Evolutionary conservation across 805 yeast genomes (phyloP), one percentile per base, ranked within the genome.

Genomic region (Barnettozyma botsteinii): DNA sequence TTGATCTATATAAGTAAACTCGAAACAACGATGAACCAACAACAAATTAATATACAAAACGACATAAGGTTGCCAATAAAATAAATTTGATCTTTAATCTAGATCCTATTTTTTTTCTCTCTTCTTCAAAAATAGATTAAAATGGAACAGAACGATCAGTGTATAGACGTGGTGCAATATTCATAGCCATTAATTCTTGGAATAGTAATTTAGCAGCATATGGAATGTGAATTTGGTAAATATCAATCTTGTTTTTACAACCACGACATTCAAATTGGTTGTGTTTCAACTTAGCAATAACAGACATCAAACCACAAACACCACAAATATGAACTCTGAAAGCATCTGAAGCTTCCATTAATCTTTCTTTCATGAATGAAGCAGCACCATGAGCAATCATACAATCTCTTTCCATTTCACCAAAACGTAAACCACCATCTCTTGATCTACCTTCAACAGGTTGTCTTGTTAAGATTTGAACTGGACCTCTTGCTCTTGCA

Each of bases 381-480:
- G 98, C 97, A 12, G 97, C 98, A 64, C 99, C 99, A 62, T 93
- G 98, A 2, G 99, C 98, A 73, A 93, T 93, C 97, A 93, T 91
- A 83, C 99, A 93, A 75, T 93, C 99, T 72, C 99, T 86, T 69
- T 93, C 99, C 99, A 93, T 93, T 67, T 91, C 98, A 59, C 98
- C 98, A 77, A 91, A 89, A 67, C 98, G 86, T 63, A 91, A 73
- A 55, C 98, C 98, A 78, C 98, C 98, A 66, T 93, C 98, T 69
- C 98, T 80, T 14, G 97, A 88, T 66, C 98, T 81, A 79, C 98
- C 98, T 67, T 91, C 98, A 48, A 89, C 96, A 5, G 98, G 98
- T 66, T 91, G 98, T 69, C 98, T 84, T 4, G 98, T 91, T 64
- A 91, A 72, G 43, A 91, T 94, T 73, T 91, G 98, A 46, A 91